A percentile compares a stretch with the other conserved stretches of the same genome.
phyloP scores from a whole-genome alignment of 2,329 filamentous ascomycete species.

The Colletotrichum somersetense region DNA sequence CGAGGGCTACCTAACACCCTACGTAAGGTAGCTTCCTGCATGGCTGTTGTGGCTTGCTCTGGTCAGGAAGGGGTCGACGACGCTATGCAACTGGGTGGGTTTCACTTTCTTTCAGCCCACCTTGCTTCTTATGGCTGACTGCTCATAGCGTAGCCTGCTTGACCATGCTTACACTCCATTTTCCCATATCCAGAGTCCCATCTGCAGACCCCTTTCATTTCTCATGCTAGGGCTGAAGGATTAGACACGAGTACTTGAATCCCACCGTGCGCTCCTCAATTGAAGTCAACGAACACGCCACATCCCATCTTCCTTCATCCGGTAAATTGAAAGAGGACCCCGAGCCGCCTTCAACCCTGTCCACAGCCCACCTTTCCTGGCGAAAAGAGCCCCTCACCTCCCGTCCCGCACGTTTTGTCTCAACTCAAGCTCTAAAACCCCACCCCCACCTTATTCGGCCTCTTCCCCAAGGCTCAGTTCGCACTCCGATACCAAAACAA shows the following conservation, averaged over 20 bases:
- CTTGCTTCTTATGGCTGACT: slow-evolving; percentile 25
- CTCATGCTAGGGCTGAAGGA: background rate
- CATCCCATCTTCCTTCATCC: slow-evolving; percentile 21
- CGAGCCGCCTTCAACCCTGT: slow-evolving; percentile 20
- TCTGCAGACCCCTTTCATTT: slow-evolving; percentile 12
- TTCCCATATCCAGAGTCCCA: slow-evolving; percentile 10
- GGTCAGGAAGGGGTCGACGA: slow-evolving; percentile 13
- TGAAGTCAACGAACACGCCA: slow-evolving; percentile 20
- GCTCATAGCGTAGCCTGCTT: background rate
- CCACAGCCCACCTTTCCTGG: slow-evolving; percentile 17
- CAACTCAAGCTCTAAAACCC: slow-evolving; percentile 36
- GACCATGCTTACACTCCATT: slow-evolving; percentile 20
- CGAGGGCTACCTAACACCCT: slow-evolving; percentile 12
- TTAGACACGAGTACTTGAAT: slow-evolving; percentile 10
- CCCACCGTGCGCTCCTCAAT: slow-evolving; percentile 13
- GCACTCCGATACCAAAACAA: slow-evolving; percentile 11
- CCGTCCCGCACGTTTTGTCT: slow-evolving; percentile 38
- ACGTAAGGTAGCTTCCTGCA: slow-evolving; percentile 18
- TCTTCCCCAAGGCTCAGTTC: slow-evolving; percentile 5
- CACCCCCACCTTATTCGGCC: slow-evolving; percentile 1
- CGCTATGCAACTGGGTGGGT: slow-evolving; percentile 39
- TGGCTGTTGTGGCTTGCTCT: slow-evolving; percentile 10
- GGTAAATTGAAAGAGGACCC: slow-evolving; percentile 19
- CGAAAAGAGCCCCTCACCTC: slow-evolving; percentile 27
- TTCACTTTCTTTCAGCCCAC: slow-evolving; percentile 38